Evolutionary conservation across 2,329 filamentous ascomycete genomes (phyloP).

Genomic region (Trichoderma arundinaceum): DNA sequence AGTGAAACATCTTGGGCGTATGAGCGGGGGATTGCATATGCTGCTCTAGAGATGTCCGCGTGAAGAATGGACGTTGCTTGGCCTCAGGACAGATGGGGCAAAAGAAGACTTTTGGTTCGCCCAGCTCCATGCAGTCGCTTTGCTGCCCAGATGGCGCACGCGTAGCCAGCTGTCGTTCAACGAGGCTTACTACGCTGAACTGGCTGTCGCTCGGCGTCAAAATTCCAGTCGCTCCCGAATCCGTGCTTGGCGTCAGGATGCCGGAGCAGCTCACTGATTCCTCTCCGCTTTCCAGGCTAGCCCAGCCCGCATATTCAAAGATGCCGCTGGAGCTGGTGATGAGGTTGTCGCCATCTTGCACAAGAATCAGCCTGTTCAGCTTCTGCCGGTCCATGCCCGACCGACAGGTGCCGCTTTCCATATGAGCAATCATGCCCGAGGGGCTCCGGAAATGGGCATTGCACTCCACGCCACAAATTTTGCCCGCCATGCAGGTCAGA

Average conservation of each 20-base stretch:
- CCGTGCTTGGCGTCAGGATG: slow-evolving; percentile 19
- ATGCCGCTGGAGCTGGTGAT: slow-evolving; percentile 19
- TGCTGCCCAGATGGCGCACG: neutral
- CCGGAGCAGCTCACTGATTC: neutral
- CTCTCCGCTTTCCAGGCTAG: neutral
- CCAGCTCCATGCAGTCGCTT: neutral
- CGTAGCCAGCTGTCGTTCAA: neutral
- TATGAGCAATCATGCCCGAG: slow-evolving; percentile 33
- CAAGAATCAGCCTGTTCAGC: slow-evolving; percentile 24
- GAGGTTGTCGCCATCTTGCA: slow-evolving; percentile 27
- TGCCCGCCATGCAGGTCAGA: slow-evolving; percentile 26
- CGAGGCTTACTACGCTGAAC: neutral
- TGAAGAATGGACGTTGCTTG: neutral
- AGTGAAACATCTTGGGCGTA: slow-evolving; percentile 17
- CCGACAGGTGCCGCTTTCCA: slow-evolving; percentile 32
- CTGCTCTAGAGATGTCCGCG: neutral
- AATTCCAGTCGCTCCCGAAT: neutral
- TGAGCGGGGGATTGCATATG: slow-evolving; percentile 12
- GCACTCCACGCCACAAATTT: slow-evolving; percentile 21
- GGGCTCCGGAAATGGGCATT: slow-evolving; percentile 27
- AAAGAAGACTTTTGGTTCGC: neutral
- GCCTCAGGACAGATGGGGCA: slow-evolving; percentile 6
- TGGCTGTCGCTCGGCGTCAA: slow-evolving; percentile 16
- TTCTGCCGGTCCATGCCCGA: slow-evolving; percentile 32
- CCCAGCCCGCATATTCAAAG: neutral